Conservation (phyloP, 2,329 filamentous ascomycete genomes). For the Aspergillus oerlinghausenensis region DNA sequence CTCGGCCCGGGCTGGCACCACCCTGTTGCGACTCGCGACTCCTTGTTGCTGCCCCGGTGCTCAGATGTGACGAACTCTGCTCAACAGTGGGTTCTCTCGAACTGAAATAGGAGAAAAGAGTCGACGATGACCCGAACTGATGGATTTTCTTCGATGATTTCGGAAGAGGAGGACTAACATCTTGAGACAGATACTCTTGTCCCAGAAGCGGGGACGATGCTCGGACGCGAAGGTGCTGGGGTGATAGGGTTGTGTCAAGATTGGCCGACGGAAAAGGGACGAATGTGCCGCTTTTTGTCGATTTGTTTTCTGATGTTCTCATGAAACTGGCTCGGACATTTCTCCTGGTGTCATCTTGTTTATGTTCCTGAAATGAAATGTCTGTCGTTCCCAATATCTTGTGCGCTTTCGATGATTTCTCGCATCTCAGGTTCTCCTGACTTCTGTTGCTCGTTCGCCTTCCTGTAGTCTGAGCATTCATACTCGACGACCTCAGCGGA, state of each 20-base stretch:
- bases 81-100: constrained; percentile 37
- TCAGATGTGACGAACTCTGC: constrained; percentile 17
- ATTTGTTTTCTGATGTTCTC: constrained; percentile 37
- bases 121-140: constrained; percentile 42
- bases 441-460: constrained; percentile 7
- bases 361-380: constrained; percentile 18
- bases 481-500: constrained; percentile 15
- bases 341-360: constrained; percentile 21
- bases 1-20: constrained; percentile 7
- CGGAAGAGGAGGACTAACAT: constrained; percentile 26
- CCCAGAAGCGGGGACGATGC: constrained; percentile 46
- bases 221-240: constrained; percentile 35
- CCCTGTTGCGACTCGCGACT: constrained; percentile 4
- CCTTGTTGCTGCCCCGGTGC: constrained; percentile 11
- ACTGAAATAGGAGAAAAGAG: constrained; percentile 46
- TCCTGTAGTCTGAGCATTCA: constrained; percentile 10
- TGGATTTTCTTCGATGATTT: constrained; percentile 33
- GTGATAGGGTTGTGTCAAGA: constrained; percentile 15
- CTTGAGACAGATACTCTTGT: constrained; percentile 30
- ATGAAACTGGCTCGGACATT: constrained; percentile 36
- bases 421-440: constrained; percentile 13
- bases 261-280: constrained; percentile 23
- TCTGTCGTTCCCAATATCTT: constrained; percentile 29
- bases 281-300: constrained; percentile 20
- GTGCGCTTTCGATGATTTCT: constrained; percentile 28